Evolutionary conservation across 1,284 basidiomycete species (phyloP).

Genomic region (Lignosus rhinocerotis): DNA sequence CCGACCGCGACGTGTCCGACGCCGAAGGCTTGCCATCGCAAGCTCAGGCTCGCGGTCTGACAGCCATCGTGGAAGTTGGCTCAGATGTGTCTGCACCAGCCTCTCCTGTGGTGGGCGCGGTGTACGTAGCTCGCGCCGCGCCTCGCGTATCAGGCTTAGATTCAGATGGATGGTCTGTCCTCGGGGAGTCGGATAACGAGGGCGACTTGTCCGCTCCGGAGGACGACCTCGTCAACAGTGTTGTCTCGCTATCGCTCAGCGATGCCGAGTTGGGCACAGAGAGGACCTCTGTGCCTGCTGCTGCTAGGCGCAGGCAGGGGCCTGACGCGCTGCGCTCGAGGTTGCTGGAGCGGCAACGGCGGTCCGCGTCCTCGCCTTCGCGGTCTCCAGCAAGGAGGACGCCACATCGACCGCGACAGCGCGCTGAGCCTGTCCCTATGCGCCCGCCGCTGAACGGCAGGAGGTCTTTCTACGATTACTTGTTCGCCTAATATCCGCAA

Average conservation of each 20-base stretch:
- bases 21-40: slow-evolving; percentile 32
- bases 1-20: slow-evolving; percentile 53
- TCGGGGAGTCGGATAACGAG: slow-evolving; percentile 30
- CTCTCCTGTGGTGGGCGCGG: slow-evolving; percentile 16
- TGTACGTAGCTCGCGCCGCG: slow-evolving; percentile 5
- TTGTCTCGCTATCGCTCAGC: slow-evolving; percentile 23
- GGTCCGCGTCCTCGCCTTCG: slow-evolving; percentile 41
- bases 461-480: slow-evolving; percentile 43
- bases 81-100: slow-evolving; percentile 22
- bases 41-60: slow-evolving; percentile 34
- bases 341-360: slow-evolving; percentile 31
- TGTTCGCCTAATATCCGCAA: slow-evolving; percentile 33
- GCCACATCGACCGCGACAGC: slow-evolving; percentile 23
- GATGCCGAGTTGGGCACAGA: slow-evolving; percentile 18
- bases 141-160: slow-evolving; percentile 7
- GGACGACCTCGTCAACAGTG: slow-evolving; percentile 14
- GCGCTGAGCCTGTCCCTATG: slow-evolving; percentile 16
- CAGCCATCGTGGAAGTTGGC: slow-evolving; percentile 28
- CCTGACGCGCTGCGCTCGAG: slow-evolving; percentile 29
- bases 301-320: slow-evolving; percentile 29
- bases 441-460: slow-evolving; percentile 4
- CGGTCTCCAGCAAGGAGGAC: slow-evolving; percentile 39
- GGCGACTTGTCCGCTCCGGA: slow-evolving; percentile 28
- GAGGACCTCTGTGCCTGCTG: slow-evolving; percentile 26
- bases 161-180: slow-evolving; percentile 31